Evolutionary conservation across 2,329 filamentous ascomycete genomes (phyloP), one percentile per base, ranked within the genome.

Genomic region (Alternaria incomplexa): DNA sequence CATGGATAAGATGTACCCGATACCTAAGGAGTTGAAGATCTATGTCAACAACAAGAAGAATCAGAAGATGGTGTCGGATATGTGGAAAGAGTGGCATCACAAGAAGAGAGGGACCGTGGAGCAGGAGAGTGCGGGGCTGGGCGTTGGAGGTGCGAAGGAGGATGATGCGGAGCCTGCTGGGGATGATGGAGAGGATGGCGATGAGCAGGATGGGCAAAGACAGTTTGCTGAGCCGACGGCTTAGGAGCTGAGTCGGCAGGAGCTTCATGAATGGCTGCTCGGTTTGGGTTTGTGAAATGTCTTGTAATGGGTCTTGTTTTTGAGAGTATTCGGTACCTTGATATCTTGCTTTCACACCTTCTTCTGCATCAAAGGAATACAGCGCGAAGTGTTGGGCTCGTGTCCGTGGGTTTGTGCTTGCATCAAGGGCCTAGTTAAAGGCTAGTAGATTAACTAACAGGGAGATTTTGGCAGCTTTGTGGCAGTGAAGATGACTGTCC

Each of bases 21-120:
- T 72, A 13, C 70, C 72, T 1, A 56, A 52, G 17, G 69, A 69
- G 25, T 40, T 73, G 20, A 28, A 48, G 23, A 52, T 67, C 10
- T 17, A 30, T 15, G 11, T 63, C 10, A 28, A 20, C 32, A 45
- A 56, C 6, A 56, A 13, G 5, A 15, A 30, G 12, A 56, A 63
- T 6, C 53, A 22, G 9, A 20, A 55, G 13, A 50, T 48, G 36
- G 26, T 72, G 6, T 22, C 65, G 23, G 48, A 63, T 6, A 4
- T 68, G 58, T 75, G 73, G 72, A 63, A 64, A 15, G 51, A 22
- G 22, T 74, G 72, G 73, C 65, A 73, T 56, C 45, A 43, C 20
- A 66, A 62, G 61, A 74, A 68, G 65, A 59, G 66, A 5, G 40
- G 50, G 2, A 28, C 20, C 9, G 26, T 28, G 15, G 11, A 17